These are phyloP conservation scores for Leccinellum luteum DNA, from an alignment of 768 basidiomycete genomes.

Conservation along the genomic window DNA sequence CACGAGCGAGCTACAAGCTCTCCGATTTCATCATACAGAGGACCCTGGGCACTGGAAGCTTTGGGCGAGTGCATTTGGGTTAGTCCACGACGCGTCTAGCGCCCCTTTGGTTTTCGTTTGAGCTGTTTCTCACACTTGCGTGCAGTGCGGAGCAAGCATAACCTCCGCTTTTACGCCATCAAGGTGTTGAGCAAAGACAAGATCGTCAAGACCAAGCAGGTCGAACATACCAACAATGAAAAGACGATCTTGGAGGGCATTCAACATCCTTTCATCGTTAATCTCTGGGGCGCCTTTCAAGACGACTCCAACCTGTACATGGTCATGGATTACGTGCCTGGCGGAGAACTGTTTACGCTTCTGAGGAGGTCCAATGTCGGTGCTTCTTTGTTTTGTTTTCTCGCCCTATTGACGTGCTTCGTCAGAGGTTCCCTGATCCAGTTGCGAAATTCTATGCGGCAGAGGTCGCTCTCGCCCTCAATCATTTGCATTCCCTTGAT, in stretches of 20 bases:
- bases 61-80: constrained; percentile 95
- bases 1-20: constrained; percentile 68
- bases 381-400: constrained; percentile 15
- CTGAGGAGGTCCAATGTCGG: constrained; percentile 84
- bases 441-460: constrained; percentile 98
- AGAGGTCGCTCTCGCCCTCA: constrained; percentile 89
- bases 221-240: constrained; percentile 97
- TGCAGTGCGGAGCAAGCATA: constrained; percentile 86
- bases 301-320: constrained; percentile 93
- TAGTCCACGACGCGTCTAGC: not conserved
- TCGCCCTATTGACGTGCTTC: constrained; percentile 8
- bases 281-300: constrained; percentile 95
- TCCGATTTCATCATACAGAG: constrained; percentile 78
- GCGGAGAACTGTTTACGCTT: constrained; percentile 95
- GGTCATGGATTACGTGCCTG: constrained; percentile 96
- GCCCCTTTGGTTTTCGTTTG: not conserved
- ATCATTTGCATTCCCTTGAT: constrained; percentile 80
- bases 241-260: constrained; percentile 81
- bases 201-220: constrained; percentile 89
- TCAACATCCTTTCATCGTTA: constrained; percentile 92
- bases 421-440: constrained; percentile 89
- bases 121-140: not conserved
- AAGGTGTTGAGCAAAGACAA: constrained; percentile 94
- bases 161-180: constrained; percentile 93
- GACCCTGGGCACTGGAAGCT: constrained; percentile 92